phyloP scores from a whole-genome alignment of 2,329 filamentous ascomycete genomes.

The Phialemoniopsis sp. region DNA sequence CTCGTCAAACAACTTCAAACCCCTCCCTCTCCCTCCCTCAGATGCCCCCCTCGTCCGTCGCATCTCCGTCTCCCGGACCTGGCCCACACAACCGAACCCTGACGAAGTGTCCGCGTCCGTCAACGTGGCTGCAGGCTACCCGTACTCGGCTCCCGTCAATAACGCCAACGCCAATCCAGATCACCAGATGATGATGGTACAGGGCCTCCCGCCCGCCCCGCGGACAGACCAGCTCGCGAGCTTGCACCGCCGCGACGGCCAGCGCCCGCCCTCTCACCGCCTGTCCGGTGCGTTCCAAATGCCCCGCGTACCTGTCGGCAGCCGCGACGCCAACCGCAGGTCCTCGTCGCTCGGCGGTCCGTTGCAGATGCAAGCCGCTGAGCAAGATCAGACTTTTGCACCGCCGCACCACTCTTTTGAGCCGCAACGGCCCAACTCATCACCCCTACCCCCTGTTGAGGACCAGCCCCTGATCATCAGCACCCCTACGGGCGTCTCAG shows the following conservation, averaged over 20 bases:
- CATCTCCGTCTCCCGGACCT: conserved; percentile 30
- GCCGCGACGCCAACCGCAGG: conserved; percentile 16
- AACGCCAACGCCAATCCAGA: conserved; percentile 14
- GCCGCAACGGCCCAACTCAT: background rate
- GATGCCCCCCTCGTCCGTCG: background rate
- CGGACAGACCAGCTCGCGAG: conserved; percentile 33
- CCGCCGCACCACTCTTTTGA: no score
- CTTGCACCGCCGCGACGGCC: conserved; percentile 30
- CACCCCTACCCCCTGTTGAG: conserved; percentile 19
- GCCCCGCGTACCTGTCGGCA: conserved; percentile 33
- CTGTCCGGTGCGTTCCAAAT: conserved; percentile 38
- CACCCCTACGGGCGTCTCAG: conserved; percentile 50
- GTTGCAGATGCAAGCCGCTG: no score
- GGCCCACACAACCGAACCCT: conserved; percentile 32
- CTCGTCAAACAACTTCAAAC: conserved; percentile 6
- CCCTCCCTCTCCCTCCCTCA: conserved; percentile 7
- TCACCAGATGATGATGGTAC: conserved; percentile 24
- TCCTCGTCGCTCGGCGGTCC: conserved; percentile 1
- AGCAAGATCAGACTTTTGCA: no score
- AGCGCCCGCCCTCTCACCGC: conserved; percentile 28
- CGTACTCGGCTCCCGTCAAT: conserved; percentile 34
- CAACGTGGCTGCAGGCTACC: conserved; percentile 22
- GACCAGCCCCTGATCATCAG: conserved; percentile 58
- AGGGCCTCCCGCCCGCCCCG: conserved; percentile 31
- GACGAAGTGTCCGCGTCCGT: conserved; percentile 14